Evolutionary conservation across 2,329 filamentous ascomycete species (phyloP).

Genomic region (Alternaria triticina): DNA sequence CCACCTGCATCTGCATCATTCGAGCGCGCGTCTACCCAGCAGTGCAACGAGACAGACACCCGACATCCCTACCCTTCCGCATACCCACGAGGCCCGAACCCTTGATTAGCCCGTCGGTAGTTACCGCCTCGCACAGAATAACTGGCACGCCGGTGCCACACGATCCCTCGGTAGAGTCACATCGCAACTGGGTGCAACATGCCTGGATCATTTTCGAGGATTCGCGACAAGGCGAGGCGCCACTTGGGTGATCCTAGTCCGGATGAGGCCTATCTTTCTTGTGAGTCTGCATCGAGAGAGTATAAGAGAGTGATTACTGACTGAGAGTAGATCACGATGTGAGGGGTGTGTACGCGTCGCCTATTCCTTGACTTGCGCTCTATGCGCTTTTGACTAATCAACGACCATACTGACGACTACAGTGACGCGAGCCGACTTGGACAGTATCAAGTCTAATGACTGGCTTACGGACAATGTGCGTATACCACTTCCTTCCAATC

Average conservation of each 20-base stretch:
- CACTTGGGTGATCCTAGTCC: constrained; percentile 52
- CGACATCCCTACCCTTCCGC: neutral
- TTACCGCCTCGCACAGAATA: neutral
- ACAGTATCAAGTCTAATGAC: constrained; percentile 79
- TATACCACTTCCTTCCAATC: neutral
- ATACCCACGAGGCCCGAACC: neutral
- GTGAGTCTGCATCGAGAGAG: constrained; percentile 56
- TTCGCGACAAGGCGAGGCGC: constrained; percentile 33
- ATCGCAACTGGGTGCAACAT: constrained; percentile 15
- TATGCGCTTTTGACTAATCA: neutral
- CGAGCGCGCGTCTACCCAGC: constrained; percentile 13
- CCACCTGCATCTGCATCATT: constrained; percentile 11
- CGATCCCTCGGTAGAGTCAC: neutral
- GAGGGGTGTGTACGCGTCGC: constrained; percentile 60
- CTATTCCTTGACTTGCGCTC: constrained; percentile 16
- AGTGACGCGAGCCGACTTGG: constrained; percentile 91
- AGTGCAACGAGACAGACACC: constrained; percentile 20
- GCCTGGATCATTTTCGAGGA: constrained; percentile 29
- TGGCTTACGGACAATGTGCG: constrained; percentile 94
- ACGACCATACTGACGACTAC: constrained; percentile 28
- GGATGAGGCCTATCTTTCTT: constrained; percentile 73
- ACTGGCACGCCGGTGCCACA: constrained; percentile 1
- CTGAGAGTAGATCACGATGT: constrained; percentile 66
- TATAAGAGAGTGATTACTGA: constrained; percentile 1
- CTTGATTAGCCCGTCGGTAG: neutral